Evolutionary conservation across 116 monocot genomes (phyloP).

Genomic region (Phalaenopsis hybrid): DNA sequence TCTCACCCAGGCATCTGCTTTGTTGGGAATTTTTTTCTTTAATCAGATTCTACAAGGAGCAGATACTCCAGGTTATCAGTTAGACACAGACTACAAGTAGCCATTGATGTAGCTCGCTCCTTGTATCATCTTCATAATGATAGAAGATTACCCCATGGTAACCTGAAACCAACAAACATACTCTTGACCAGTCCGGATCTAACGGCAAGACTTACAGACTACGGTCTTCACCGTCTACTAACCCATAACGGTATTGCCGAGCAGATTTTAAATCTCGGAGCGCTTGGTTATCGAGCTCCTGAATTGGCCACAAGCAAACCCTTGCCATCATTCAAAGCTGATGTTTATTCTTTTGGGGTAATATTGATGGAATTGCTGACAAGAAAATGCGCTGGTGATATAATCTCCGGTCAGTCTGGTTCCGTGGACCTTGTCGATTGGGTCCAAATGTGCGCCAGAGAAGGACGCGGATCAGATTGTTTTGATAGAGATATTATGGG

Average conservation of each 20-base stretch:
- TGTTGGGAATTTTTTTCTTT: background rate
- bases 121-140: slow-evolving; percentile 65
- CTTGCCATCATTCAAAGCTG: slow-evolving; percentile 60
- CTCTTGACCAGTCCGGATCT: slow-evolving; percentile 64
- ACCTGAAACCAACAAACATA: slow-evolving; percentile 83
- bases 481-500: slow-evolving; percentile 74
- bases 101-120: slow-evolving; percentile 60
- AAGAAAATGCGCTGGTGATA: slow-evolving; percentile 82
- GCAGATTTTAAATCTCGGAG: slow-evolving; percentile 74
- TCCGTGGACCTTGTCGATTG: slow-evolving; percentile 89
- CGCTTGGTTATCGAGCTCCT: slow-evolving; percentile 81
- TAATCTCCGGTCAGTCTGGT: slow-evolving; percentile 85
- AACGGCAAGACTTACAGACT: slow-evolving; percentile 59
- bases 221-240: slow-evolving; percentile 66
- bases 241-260: slow-evolving; percentile 51
- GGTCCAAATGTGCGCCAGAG: slow-evolving; percentile 75
- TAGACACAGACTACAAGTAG: slow-evolving; percentile 65
- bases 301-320: slow-evolving; percentile 54
- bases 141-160: slow-evolving; percentile 66
- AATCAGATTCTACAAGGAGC: slow-evolving; percentile 60
- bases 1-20: background rate
- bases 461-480: slow-evolving; percentile 70
- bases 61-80: slow-evolving; percentile 61
- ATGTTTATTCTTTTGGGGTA: slow-evolving; percentile 85
- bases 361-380: slow-evolving; percentile 89